Percentiles rank a stretch among this genome's conserved stretches.
phyloP scores from a whole-genome alignment of 2,329 filamentous ascomycete genomes.

The Nemania abortiva region DNA sequence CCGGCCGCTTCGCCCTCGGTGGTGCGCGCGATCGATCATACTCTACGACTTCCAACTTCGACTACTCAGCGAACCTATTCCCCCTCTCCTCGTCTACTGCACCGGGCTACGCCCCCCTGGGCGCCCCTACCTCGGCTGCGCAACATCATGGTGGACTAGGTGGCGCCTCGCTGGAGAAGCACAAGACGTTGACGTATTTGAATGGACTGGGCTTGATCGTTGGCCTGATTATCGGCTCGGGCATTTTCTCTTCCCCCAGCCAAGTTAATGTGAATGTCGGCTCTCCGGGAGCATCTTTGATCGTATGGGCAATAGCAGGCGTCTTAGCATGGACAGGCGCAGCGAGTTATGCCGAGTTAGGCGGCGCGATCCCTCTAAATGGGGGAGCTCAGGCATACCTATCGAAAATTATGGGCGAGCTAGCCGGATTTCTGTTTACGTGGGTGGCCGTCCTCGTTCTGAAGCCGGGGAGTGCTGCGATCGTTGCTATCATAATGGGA shows the following conservation, averaged over 20 bases:
- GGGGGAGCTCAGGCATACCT: constrained; percentile 95
- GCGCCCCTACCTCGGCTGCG: constrained; percentile 73
- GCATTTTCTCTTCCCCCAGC: constrained; percentile 94
- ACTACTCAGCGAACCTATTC: constrained; percentile 93
- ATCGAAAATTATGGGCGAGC: constrained; percentile 94
- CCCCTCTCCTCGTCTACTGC: constrained; percentile 86
- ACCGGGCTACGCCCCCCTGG: constrained; percentile 83
- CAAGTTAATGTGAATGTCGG: constrained; percentile 93
- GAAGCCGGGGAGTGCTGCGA: constrained; percentile 92
- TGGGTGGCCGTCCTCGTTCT: constrained; percentile 96
- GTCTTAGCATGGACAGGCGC: constrained; percentile 95
- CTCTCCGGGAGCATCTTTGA: constrained; percentile 86
- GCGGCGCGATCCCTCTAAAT: constrained; percentile 94
- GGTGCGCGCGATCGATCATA: constrained; percentile 74
- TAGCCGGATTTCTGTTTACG: constrained; percentile 92
- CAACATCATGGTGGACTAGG: constrained; percentile 66
- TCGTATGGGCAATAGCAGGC: constrained; percentile 95
- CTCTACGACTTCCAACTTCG: constrained; percentile 92
- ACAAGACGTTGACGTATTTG: constrained; percentile 94
- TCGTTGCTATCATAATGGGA: constrained; percentile 97
- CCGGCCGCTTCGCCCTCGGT: constrained; percentile 56
- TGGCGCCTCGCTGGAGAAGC: constrained; percentile 89
- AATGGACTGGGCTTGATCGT: constrained; percentile 94
- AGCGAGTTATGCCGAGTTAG: constrained; percentile 93
- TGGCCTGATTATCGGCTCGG: constrained; percentile 93